Percentiles rank a stretch among this genome's conserved stretches.
Evolutionary conservation across 805 yeast genomes (phyloP).

Genomic region (Schwanniomyces occidentalis): DNA sequence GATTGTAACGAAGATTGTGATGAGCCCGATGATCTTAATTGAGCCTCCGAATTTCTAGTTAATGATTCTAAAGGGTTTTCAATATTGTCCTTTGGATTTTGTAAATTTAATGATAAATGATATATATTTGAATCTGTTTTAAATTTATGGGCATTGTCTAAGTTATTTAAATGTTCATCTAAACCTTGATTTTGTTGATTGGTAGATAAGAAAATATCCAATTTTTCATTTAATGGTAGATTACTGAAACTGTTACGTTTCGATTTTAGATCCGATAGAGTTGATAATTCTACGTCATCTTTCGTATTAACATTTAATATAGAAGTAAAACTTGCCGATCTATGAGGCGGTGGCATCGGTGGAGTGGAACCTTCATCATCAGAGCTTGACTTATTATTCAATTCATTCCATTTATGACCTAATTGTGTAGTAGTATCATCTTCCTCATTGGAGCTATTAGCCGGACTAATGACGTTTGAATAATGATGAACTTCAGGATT

Average conservation of each 20-base stretch:
- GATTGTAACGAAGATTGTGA: conserved; percentile 44
- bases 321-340: conserved; percentile 9
- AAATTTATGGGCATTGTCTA: conserved; percentile 23
- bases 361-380: conserved; percentile 17
- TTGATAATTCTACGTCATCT: conserved; percentile 15
- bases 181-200: conserved; percentile 16
- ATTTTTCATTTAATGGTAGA: conserved; percentile 44
- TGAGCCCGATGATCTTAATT: conserved; percentile 32
- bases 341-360: conserved; percentile 32
- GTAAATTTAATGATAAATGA: conserved; percentile 31
- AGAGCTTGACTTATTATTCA: conserved; percentile 6
- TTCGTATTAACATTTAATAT: conserved; percentile 9
- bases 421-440: conserved; percentile 6
- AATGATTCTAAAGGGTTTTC: conserved; percentile 38
- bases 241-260: conserved; percentile 27
- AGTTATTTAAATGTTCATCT: conserved; percentile 35
- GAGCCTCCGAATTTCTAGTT: conserved; percentile 22
- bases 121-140: conserved; percentile 37
- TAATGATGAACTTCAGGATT: conserved; percentile 36
- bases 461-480: conserved; percentile 2
- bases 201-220: conserved; percentile 40
- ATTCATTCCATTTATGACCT: conserved; percentile 22
- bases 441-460: background rate
- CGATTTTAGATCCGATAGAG: conserved; percentile 18
- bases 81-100: conserved; percentile 15